phyloP scores from a whole-genome alignment of 1,139 yeast species.

The Pichia sp. region DNA sequence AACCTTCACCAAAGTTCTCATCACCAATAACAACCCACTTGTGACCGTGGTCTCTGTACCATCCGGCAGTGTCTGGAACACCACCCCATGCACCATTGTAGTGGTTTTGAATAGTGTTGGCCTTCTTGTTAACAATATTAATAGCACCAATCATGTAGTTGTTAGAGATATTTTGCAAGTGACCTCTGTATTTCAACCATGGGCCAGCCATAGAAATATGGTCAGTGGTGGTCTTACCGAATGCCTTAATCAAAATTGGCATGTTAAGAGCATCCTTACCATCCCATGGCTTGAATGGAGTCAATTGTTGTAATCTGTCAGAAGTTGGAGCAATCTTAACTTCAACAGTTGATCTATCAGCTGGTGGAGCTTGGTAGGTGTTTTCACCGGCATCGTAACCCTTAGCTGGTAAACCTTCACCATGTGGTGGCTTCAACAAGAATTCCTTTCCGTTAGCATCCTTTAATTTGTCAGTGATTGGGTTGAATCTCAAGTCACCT shows the following conservation, averaged over 20 bases:
- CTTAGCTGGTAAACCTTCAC: conserved; percentile 86
- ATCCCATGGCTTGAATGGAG: conserved; percentile 92
- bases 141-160: conserved; percentile 99
- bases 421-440: conserved; percentile 83
- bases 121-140: conserved; percentile 94
- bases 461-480: conserved; percentile 89
- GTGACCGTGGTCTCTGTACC: conserved; percentile 88
- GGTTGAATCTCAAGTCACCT: conserved; percentile 98
- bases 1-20: conserved; percentile 99
- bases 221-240: conserved; percentile 98
- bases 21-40: conserved; percentile 99
- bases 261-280: conserved; percentile 87
- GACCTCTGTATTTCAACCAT: conserved; percentile 99
- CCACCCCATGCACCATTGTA: conserved; percentile 90
- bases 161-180: conserved; percentile 96
- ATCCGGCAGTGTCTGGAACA: conserved; percentile 94
- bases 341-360: conserved; percentile 68
- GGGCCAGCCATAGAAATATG: conserved; percentile 99
- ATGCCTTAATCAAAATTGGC: conserved; percentile 94
- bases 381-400: conserved; percentile 95
- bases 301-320: conserved; percentile 82
- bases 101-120: conserved; percentile 84
- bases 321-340: conserved; percentile 84
- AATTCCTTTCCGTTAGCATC: conserved; percentile 95
- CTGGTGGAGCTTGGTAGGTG: conserved; percentile 98